Evolutionary conservation across 805 yeast species (phyloP), one percentile per base, ranked within the genome.

Genomic region (Wickerhamiella galacta): DNA sequence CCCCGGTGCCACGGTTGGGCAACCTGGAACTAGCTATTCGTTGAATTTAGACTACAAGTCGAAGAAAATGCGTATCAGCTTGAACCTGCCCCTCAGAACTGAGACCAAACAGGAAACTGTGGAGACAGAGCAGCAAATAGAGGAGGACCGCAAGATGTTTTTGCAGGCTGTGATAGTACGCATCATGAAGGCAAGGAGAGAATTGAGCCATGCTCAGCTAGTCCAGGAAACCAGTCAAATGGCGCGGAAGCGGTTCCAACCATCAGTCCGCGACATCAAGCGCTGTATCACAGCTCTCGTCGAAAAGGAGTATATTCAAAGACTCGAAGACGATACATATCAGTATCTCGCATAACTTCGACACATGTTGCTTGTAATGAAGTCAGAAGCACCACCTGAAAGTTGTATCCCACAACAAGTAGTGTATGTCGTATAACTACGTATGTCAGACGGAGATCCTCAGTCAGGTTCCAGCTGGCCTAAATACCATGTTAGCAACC

Each of bases 101-200:
- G 85, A 75, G 44, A 66, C 68, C 32, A 69, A 66, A 44, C 76
- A 66, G 40, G 94, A 81, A 43, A 62, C 67, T 21, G 81, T 72
- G 22, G 82, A 76, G 37, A 68, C 83, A 2, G 75, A 70, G 43
- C 74, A 71, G 52, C 93, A 83, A 49, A 72, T 87, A 31, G 82
- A 75, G 46, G 90, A 82, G 47, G 83, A 83, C 39, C 70, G 95
- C 51, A 77, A 76, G 56, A 72, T 78, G 49, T 75, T 75, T 57
- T 63, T 90, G 46, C 80, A 82, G 49, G 95, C 96, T 2, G 80
- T 93, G 48, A 82, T 90, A 56, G 96, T 87, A 25, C 69, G 98
- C 47, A 80, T 87, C 49, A 90, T 87, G 96, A 87, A 87, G 60
- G 85, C 95, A 1, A 68, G 95, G 49, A 79, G 83, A 53, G 65